Base-by-base conservation (phyloP, 495 filamentous ascomycete genomes). In the Trichoderma asperelloides region DNA sequence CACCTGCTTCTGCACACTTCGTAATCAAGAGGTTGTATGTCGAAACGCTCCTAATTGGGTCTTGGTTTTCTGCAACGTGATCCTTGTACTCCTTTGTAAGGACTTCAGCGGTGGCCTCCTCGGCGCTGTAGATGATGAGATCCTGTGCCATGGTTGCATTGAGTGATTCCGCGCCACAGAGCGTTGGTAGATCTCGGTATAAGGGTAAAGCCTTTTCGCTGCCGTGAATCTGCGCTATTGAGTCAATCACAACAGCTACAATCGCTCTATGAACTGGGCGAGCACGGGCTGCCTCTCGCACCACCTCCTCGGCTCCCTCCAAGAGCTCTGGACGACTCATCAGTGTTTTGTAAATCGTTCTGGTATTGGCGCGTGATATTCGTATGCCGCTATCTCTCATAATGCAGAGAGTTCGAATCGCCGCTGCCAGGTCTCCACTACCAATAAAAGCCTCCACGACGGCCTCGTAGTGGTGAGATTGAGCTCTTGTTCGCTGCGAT, bases 401-500 rank as follows among this genome's bases (percentile, higher is more conserved):
- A 71, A 90, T 85, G 71, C 83, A 82, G 21, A 95, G 78, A 21
- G 89, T 78, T 40, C 83, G 79, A 28, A 92, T 83, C 1, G 84
- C 85, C 43, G 81, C 79, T 39, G 69, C 71, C 12, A 90, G 67
- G 66, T 89, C 84, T 1, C 80, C 81, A 6, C 76, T 74, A n/a
- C 70, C 73, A n/a, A 83, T 74, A 72, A 96, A 89, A 41, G 86
- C 80, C 66, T 89, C 84, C 23, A 93, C 73, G 18, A 97, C 81
- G 37, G 85, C 80, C 74, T 93, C 91, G 77, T 95, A 96, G 72
- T 96, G 90, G 63, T 88, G 81, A 5, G 80, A 69, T 3, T 80
- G 75, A 37, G 91, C 80, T 43, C 79, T 74, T 25, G 82, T 74
- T 16, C 85, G 80, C 4, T 81, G 74, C 0, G 83, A 82, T 21